Base-by-base conservation (phyloP, 495 filamentous ascomycete genomes). In the Podospora comata region DNA sequence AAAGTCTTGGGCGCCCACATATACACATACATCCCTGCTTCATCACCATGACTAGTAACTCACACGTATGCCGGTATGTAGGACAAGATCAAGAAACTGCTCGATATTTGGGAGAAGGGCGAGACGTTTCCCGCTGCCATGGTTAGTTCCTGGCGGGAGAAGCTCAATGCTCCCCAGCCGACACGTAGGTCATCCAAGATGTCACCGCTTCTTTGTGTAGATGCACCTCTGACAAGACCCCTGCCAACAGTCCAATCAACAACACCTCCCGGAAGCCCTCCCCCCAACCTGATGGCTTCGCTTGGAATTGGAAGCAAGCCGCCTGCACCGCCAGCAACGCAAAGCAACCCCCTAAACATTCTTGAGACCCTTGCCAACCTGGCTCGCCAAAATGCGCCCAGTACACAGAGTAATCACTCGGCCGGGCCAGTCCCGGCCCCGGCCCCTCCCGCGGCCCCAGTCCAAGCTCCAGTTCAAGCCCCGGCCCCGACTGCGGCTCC, bases 21-120 rank as follows among this genome's bases (percentile, higher is more conserved):
- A 32, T 7, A 32, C 7, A 48, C 15, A 48, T 16, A 48, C 39
- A 48, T 48, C 39, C 39, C 39, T 48, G 39, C 39, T 48, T 48
- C 39, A 48, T 11, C 39, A 48, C 39, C 39, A 48, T 48, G 39
- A 48, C 76, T 71, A 74, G 72, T 67, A 62, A 79, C 80, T 82
- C 80, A 80, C 82, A 75, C 75, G 65, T 72, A 75, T 60, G 34
- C 71, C 68, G 64, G 67, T 64, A 67, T 82, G 82, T 91, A 97
- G 93, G 94, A 95, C 79, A 97, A 96, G 85, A 94, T 97, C 76
- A 91, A 87, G 79, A 97, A 97, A 78, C 87, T 98, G 74, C 83
- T 97, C 81, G 93, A 96, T 77, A 99, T 99, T 74, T 99, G 95
- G 95, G 94, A 98, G 76, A 93, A 94, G 69, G 93, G 92, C 66